Conservation (phyloP, 768 basidiomycete species). For the Termitomyces sp. region DNA sequence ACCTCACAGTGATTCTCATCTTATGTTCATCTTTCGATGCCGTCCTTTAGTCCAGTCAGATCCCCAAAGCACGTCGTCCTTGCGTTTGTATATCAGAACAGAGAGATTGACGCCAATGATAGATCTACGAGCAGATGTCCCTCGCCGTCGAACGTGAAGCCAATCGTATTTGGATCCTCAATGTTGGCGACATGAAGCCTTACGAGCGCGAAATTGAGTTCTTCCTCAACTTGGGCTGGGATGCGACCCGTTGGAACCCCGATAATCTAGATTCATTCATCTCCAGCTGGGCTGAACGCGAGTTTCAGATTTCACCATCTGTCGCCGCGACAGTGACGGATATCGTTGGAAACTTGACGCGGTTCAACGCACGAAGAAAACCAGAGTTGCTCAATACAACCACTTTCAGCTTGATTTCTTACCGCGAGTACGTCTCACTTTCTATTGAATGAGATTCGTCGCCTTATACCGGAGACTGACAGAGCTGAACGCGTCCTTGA, state of each 20-base stretch:
- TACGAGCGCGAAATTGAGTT: conserved; percentile 68
- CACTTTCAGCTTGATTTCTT: conserved; percentile 58
- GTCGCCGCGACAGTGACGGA: conserved; percentile 38
- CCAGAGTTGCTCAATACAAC: conserved; percentile 60
- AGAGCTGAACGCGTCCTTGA: conserved; percentile 55
- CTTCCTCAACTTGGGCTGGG: conserved; percentile 59
- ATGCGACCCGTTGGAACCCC: conserved; percentile 48
- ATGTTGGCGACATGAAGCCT: conserved; percentile 75
- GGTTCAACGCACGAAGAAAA: conserved; percentile 55
- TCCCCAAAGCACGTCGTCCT: not conserved
- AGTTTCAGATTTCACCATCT: conserved; percentile 43
- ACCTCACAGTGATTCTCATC: not conserved
- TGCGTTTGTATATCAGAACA: not conserved
- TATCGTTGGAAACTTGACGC: conserved; percentile 51
- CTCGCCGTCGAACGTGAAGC: conserved; percentile 57
- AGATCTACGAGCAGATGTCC: conserved; percentile 67
- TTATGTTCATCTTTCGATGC: not conserved
- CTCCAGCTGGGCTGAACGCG: conserved; percentile 53
- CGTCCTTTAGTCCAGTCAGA: not conserved
- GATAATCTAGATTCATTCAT: conserved; percentile 50
- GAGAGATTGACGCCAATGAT: not conserved
- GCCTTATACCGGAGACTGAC: not conserved
- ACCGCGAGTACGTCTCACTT: conserved; percentile 51
- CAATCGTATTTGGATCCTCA: conserved; percentile 60
- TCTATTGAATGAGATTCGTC: not conserved